These are phyloP conservation scores for Pseudonectria foliicola DNA, from an alignment of 2,329 filamentous ascomycete genomes.

Conservation along the genomic window DNA sequence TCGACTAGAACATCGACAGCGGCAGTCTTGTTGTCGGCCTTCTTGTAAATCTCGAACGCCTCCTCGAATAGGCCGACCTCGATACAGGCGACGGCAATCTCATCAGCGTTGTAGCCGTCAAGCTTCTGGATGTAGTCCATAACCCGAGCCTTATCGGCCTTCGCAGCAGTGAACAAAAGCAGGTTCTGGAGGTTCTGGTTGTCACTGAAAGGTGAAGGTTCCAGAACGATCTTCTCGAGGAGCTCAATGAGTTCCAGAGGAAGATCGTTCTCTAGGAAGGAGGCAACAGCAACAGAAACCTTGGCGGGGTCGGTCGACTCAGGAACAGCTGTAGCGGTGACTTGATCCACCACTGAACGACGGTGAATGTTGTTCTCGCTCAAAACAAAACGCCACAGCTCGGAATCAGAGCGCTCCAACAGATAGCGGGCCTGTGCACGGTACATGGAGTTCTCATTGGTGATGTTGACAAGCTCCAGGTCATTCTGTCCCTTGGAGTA, in stretches of 20 bases:
- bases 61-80: conserved; percentile 94
- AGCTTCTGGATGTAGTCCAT: conserved; percentile 96
- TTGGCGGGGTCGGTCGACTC: conserved; percentile 90
- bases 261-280: conserved; percentile 85
- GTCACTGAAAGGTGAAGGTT: conserved; percentile 97
- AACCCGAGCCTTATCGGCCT: conserved; percentile 89
- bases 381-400: conserved; percentile 92
- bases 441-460: conserved; percentile 99
- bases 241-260: conserved; percentile 94
- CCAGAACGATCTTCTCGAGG: conserved; percentile 98
- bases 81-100: conserved; percentile 89
- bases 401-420: conserved; percentile 77
- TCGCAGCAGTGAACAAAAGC: conserved; percentile 91
- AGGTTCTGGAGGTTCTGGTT: conserved; percentile 95
- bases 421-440: conserved; percentile 94
- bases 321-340: conserved; percentile 89
- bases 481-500: conserved; percentile 98
- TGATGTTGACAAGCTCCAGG: conserved; percentile 92
- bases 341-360: conserved; percentile 88
- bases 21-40: conserved; percentile 80
- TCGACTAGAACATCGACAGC: conserved; percentile 92
- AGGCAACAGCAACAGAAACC: conserved; percentile 88
- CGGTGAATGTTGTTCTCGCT: conserved; percentile 95
- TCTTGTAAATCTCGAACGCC: conserved; percentile 98
- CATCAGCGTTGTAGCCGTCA: conserved; percentile 80